Evolutionary conservation across 2,329 filamentous ascomycete genomes (phyloP).

Genomic region (Chaetomiaceae sp.): DNA sequence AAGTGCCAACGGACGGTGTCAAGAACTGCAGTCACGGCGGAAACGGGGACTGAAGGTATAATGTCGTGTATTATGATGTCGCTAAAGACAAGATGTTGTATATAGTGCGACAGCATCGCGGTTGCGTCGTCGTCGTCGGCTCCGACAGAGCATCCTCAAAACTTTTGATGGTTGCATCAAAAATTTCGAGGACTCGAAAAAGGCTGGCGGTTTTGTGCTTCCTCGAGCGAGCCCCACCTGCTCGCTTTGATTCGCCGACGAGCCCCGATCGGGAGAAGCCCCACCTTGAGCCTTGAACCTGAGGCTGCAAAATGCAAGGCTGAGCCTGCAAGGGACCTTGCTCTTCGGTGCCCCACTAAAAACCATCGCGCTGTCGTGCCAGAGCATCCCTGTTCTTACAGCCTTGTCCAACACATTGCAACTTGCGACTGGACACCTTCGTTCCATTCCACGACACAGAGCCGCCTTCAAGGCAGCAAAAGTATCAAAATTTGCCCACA

Average conservation of each 20-base stretch:
- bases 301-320: conserved; percentile 13
- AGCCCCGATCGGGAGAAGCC: too few species aligned
- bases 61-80: conserved; percentile 8
- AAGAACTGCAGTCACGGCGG: conserved; percentile 1
- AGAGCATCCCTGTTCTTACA: conserved; percentile 10
- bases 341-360: conserved; percentile 2
- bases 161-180: not conserved
- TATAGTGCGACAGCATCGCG: too few species aligned
- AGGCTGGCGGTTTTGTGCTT: too few species aligned
- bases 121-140: too few species aligned
- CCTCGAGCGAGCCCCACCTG: too few species aligned
- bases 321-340: not conserved
- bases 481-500: not conserved
- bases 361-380: too few species aligned
- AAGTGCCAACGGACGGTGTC: conserved; percentile 56
- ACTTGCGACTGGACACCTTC: not conserved
- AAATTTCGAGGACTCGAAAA: not conserved
- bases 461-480: conserved; percentile 5
- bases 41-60: not conserved
- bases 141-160: not conserved
- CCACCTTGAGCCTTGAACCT: too few species aligned
- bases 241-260: too few species aligned
- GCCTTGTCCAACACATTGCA: conserved; percentile 22
- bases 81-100: too few species aligned
- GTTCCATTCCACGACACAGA: not conserved